Base-by-base conservation (phyloP, 2,329 filamentous ascomycete genomes). In the Aspergillus sp. region DNA sequence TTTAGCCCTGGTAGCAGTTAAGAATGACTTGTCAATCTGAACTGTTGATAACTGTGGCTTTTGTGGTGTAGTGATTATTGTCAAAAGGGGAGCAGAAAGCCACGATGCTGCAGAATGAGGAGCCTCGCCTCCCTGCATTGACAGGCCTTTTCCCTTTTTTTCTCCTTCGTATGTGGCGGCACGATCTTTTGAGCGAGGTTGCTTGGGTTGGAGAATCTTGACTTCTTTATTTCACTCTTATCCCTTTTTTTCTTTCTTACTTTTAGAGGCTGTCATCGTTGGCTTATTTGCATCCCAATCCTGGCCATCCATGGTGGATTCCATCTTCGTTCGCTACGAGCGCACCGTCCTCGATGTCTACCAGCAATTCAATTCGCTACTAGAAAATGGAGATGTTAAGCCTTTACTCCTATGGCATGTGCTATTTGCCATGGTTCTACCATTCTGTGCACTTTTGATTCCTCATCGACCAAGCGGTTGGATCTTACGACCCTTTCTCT, bases 361-460 rank as follows among this genome's bases (percentile, higher is more conserved):
- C 33, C 45, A 19, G 20, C 57, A 64, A 22, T 61, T 73, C 15
- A 65, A 73, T 11, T 41, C 55, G 4, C 56, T 66, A 5, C 51
- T 75, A 13, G 60, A 65, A 37, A 57, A 66, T 37, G 72, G 74
- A 20, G 53, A 65, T 9, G 67, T 66, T 19, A 69, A 68, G 20
- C 74, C 74, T 4, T 56, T 76, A 1, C 66, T 77, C 11, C 58
- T 77, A n/a, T 75, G 71, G 52, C 69, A 73, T 54, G 58, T 70
- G n/a, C 42, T 74, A 22, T 37, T 68, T 2, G 67, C 71, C 30
- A 58, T 69, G 12, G 54, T 65, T 20, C 59, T 77, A 34, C 67
- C 82, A 6, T 66, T 84, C n/a, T 54, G 77, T 11, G 82, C 82
- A 55, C 74, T 86, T 15, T 68, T 83, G 6, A 71, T 85, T 52